These are phyloP conservation scores for Candida andamanensis DNA, from an alignment of 805 yeast genomes.

Conservation along the genomic window DNA sequence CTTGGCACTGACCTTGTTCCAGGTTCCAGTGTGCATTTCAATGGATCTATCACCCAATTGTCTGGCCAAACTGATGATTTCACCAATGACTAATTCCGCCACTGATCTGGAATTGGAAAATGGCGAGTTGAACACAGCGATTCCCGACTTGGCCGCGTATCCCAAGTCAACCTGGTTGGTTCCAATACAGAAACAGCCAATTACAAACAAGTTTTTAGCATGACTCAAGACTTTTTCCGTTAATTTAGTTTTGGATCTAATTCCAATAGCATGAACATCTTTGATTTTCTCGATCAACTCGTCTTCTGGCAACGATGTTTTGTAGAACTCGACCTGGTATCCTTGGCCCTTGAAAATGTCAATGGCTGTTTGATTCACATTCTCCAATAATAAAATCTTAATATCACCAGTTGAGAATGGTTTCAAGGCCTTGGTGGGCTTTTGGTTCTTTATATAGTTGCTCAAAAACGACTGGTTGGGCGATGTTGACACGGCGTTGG, in stretches of 20 bases:
- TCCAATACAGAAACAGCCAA: conserved; percentile 99
- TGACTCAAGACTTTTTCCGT: conserved; percentile 72
- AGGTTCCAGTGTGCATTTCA: conserved; percentile 92
- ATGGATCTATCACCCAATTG: conserved; percentile 95
- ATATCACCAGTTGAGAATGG: conserved; percentile 96
- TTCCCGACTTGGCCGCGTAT: conserved; percentile 86
- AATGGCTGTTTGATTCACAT: conserved; percentile 90
- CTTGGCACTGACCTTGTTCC: conserved; percentile 93
- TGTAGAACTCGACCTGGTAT: conserved; percentile 93
- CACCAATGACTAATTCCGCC: conserved; percentile 95
- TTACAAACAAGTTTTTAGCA: conserved; percentile 82
- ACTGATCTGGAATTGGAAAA: conserved; percentile 98
- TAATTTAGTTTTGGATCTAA: conserved; percentile 92
- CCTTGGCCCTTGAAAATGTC: conserved; percentile 84
- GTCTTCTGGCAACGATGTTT: conserved; percentile 83
- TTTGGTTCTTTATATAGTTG: conserved; percentile 39
- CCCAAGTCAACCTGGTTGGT: conserved; percentile 95
- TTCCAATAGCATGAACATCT: conserved; percentile 95
- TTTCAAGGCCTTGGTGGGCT: conserved; percentile 68
- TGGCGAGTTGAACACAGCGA: conserved; percentile 97
- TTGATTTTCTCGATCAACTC: conserved; percentile 91
- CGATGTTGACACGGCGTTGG: conserved; percentile 76
- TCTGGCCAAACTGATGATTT: conserved; percentile 89
- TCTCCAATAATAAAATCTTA: conserved; percentile 85
- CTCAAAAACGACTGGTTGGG: conserved; percentile 73